phyloP scores from a whole-genome alignment of 1,284 basidiomycete species.

The Ceratobasidium sp. region DNA sequence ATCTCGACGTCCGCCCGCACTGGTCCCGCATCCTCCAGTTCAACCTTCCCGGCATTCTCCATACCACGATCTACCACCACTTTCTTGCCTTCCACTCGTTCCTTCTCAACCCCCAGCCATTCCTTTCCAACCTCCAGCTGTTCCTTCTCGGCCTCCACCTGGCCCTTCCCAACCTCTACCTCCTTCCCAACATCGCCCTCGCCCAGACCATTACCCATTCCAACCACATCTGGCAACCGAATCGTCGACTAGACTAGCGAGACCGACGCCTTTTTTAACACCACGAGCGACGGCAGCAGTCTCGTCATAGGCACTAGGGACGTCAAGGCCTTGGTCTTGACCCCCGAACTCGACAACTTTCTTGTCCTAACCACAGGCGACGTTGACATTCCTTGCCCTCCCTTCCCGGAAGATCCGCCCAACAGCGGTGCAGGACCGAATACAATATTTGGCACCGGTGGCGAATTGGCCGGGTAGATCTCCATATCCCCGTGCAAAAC shows the following conservation, averaged over 20 bases:
- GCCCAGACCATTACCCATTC: no score
- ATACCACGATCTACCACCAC: background rate
- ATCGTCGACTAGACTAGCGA: slow-evolving; percentile 4
- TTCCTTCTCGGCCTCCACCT: slow-evolving; percentile 15
- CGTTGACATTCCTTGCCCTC: background rate
- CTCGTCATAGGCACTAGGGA: background rate
- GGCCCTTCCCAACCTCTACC: background rate
- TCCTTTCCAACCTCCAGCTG: slow-evolving; percentile 2
- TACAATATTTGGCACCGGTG: slow-evolving; percentile 29
- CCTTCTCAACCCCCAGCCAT: background rate
- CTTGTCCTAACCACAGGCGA: slow-evolving; percentile 4
- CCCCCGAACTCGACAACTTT: background rate
- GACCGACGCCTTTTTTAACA: background rate
- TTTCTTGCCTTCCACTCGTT: background rate
- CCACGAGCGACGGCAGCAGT: background rate
- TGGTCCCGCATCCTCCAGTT: background rate
- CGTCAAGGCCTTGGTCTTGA: background rate
- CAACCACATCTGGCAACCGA: slow-evolving; percentile 2
- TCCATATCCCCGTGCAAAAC: slow-evolving; percentile 23
- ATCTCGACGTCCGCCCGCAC: slow-evolving; percentile 26
- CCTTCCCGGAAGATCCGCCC: background rate
- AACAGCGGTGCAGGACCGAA: background rate
- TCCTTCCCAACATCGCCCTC: slow-evolving; percentile 12
- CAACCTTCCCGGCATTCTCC: background rate
- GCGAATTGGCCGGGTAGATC: slow-evolving; percentile 37